Base-by-base conservation (phyloP, 192 early-diverging fungal species). In the Linderina pennispora region DNA sequence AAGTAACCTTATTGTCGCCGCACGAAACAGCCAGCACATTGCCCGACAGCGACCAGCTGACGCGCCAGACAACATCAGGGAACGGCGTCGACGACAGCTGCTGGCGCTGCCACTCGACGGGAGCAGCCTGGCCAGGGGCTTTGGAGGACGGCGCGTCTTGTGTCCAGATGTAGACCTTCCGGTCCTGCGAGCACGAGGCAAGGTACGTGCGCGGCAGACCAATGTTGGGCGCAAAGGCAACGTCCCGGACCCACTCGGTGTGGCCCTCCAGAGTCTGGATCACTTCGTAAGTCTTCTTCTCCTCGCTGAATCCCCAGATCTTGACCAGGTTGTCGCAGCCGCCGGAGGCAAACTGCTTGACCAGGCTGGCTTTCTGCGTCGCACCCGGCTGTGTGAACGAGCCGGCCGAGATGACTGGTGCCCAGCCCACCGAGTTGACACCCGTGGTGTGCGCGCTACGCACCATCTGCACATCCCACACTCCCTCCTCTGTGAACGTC, bases 281-380 rank as follows among this genome's bases (percentile, higher is more conserved):
- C 51, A 90, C 84, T 47, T 86, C 87, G 81, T 86, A 96, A 2
- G 68, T 58, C 60, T 84, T 84, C 28, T 73, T 78, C 15, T 91
- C 88, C 41, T 94, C 90, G 8, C 41, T 57, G 11, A 48, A 74
- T 4, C 60, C 45, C 94, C 94, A 99, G 47, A 97, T 91, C 74
- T 95, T 99, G 58, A 97, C 82, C 41, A 83, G 44, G 66, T 95
- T 97, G 63, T 99, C 97, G 58, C 97, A 96, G 23, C 97, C 97
- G 36, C 83, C 94, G 21, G 87, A 83, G 21, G 89, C 89, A 61
- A 99, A 82, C 43, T 91, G 83, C 53, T 85, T 93, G 24, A 82
- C 55, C 10, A 79, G 53, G 31, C 76, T 74, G 1, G 73, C 54
- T 40, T 54, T 57, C 21, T 62, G 53, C 1, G 60, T 23, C 7